Evolutionary conservation across 2,329 filamentous ascomycete genomes (phyloP).

Genomic region (Epichloe brachyelytri): DNA sequence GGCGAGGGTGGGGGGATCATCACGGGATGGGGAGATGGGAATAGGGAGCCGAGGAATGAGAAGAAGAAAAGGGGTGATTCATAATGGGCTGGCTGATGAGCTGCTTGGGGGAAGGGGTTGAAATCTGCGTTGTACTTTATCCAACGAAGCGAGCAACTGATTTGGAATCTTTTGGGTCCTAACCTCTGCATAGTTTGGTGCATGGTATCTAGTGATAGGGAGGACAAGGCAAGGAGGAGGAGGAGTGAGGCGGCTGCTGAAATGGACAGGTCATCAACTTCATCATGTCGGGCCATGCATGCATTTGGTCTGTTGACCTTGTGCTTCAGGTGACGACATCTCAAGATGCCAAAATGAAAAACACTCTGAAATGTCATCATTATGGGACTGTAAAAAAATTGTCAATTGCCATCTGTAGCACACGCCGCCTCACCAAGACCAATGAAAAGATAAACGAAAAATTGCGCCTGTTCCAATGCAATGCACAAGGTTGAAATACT

Average conservation of each 20-base stretch:
- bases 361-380: neutral
- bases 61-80: neutral
- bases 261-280: too few relatives aligned
- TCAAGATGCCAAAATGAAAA: neutral
- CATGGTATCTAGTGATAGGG: constrained; percentile 12
- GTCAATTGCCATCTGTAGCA: neutral
- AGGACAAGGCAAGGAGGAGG: constrained; percentile 4
- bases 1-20: neutral
- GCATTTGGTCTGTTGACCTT: too few relatives aligned
- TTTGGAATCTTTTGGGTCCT: neutral
- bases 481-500: neutral
- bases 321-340: too few relatives aligned
- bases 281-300: too few relatives aligned
- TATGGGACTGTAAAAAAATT: neutral
- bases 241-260: too few relatives aligned
- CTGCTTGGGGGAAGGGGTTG: too few relatives aligned
- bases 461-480: constrained; percentile 1
- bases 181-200: neutral
- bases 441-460: neutral
- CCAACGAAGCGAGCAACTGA: neutral
- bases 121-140: too few relatives aligned
- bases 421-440: neutral
- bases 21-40: too few relatives aligned
- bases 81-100: neutral
- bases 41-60: neutral